Evolutionary conservation across 768 basidiomycete species (phyloP).

Genomic region (Rhizopogon vulgaris): DNA sequence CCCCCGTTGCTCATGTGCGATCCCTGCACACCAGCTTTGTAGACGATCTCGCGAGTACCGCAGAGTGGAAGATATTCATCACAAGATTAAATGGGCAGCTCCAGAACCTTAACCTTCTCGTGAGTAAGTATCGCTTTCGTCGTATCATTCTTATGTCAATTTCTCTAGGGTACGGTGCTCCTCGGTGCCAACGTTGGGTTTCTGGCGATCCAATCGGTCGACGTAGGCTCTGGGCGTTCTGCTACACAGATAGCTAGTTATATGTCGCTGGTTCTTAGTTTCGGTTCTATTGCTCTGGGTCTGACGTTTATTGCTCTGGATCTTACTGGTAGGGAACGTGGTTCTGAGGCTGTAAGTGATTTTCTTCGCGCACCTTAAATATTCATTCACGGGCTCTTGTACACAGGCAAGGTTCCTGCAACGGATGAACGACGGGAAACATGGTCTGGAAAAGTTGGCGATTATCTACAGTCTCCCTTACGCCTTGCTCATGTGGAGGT

Average conservation of each 20-base stretch:
- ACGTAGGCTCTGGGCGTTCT: slow-evolving; percentile 14
- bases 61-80: slow-evolving; percentile 37
- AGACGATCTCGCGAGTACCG: slow-evolving; percentile 35
- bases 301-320: slow-evolving; percentile 34
- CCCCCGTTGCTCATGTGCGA: slow-evolving; percentile 40
- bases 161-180: slow-evolving; percentile 40
- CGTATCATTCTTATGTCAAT: background rate
- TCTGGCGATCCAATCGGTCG: slow-evolving; percentile 43
- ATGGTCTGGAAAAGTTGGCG: slow-evolving; percentile 40
- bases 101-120: slow-evolving; percentile 45
- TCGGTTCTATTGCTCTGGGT: slow-evolving; percentile 32
- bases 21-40: slow-evolving; percentile 39
- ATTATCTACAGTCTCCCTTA: slow-evolving; percentile 46
- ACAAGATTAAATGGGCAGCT: slow-evolving; percentile 38
- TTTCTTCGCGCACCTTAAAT: background rate
- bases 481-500: slow-evolving; percentile 50
- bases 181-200: slow-evolving; percentile 50
- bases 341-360: slow-evolving; percentile 10
- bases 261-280: slow-evolving; percentile 30
- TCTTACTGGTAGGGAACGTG: slow-evolving; percentile 18
- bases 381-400: background rate
- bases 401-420: slow-evolving; percentile 2
- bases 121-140: slow-evolving; percentile 18
- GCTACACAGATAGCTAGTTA: slow-evolving; percentile 35
- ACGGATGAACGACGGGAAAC: slow-evolving; percentile 14